Evolutionary conservation across 805 yeast species (phyloP).

Genomic region (Zygoascus biomembranicola): DNA sequence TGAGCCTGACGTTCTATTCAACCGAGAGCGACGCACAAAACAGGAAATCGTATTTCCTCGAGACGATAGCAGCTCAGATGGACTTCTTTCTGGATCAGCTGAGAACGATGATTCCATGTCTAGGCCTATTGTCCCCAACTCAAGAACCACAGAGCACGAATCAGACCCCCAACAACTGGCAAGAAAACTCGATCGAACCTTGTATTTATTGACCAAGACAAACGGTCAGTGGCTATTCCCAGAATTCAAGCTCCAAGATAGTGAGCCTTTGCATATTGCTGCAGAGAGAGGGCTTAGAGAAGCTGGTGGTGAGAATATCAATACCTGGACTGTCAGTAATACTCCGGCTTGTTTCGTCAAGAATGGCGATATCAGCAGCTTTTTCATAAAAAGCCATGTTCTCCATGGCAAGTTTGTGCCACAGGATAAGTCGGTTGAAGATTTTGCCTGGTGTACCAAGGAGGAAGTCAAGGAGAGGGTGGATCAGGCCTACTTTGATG

Average conservation of each 20-base stretch:
- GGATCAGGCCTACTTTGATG: conserved; percentile 44
- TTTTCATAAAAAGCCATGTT: conserved; percentile 78
- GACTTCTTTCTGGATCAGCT: conserved; percentile 9
- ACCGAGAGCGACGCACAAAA: conserved; percentile 79
- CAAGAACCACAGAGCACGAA: conserved; percentile 77
- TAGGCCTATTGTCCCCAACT: conserved; percentile 58
- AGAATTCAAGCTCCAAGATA: conserved; percentile 41
- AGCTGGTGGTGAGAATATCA: conserved; percentile 67
- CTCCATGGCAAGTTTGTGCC: conserved; percentile 69
- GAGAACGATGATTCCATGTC: conserved; percentile 40
- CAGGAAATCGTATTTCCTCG: conserved; percentile 74
- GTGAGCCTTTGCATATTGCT: conserved; percentile 52
- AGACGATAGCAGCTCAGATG: conserved; percentile 30
- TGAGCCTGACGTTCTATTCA: conserved; percentile 74
- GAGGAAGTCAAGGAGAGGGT: conserved; percentile 61
- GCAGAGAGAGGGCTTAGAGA: conserved; percentile 68
- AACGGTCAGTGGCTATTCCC: conserved; percentile 65
- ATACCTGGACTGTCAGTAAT: conserved; percentile 86
- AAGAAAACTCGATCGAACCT: conserved; percentile 68
- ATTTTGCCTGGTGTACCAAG: conserved; percentile 77
- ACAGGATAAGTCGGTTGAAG: conserved; percentile 30
- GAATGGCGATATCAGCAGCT: conserved; percentile 40
- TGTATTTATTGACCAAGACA: conserved; percentile 61
- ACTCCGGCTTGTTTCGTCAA: conserved; percentile 62
- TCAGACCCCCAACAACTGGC: conserved; percentile 52